A percentile compares a stretch with the other conserved stretches of the same genome.
Evolutionary conservation across 2,329 filamentous ascomycete genomes (phyloP).

Genomic region (Aspergillus udagawae): DNA sequence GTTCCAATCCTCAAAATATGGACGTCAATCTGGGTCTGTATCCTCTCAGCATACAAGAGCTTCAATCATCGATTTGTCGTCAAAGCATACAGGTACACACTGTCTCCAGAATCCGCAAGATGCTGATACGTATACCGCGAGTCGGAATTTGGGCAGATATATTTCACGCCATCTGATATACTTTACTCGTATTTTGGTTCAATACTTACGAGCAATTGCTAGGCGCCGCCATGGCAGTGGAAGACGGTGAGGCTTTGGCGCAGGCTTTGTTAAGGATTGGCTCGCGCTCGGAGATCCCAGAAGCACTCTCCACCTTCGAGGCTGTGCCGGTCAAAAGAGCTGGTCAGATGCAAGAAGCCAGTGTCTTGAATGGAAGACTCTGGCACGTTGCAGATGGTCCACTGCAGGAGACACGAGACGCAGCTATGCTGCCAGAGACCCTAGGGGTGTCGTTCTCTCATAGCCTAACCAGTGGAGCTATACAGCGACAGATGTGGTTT

Average conservation of each 20-base stretch:
- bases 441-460: constrained; percentile 32
- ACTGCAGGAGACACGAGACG: constrained; percentile 40
- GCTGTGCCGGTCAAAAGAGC: constrained; percentile 31
- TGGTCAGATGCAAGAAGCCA: constrained; percentile 43
- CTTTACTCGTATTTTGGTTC: too few species aligned
- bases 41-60: too few species aligned
- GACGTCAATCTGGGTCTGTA: constrained; percentile 38
- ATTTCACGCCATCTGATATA: too few species aligned
- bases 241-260: constrained; percentile 41
- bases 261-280: constrained; percentile 27
- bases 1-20: constrained; percentile 41
- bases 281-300: constrained; percentile 21
- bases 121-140: too few species aligned
- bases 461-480: constrained; percentile 50
- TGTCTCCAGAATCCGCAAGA: too few species aligned
- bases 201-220: too few species aligned
- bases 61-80: too few species aligned
- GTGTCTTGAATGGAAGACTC: constrained; percentile 43
- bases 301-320: constrained; percentile 38
- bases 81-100: too few species aligned
- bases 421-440: constrained; percentile 40
- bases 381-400: constrained; percentile 48
- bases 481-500: constrained; percentile 45
- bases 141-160: too few species aligned
- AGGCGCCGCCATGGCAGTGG: constrained; percentile 44